Evolutionary conservation across 495 filamentous ascomycete species (phyloP), one percentile per base, ranked within the genome.

Genomic region (Penicillium chermesinum): DNA sequence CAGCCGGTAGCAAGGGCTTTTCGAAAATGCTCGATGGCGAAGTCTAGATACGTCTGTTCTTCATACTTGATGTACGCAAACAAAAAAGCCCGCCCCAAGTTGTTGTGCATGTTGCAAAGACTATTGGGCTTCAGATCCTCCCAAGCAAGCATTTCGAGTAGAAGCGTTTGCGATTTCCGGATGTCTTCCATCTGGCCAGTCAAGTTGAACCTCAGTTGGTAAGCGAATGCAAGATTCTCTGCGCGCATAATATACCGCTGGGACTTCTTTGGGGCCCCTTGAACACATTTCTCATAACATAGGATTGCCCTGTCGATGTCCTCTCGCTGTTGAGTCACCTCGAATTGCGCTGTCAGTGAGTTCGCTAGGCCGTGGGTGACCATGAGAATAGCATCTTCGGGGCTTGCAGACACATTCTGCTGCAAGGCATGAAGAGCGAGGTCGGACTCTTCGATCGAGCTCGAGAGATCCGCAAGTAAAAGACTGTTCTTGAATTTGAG

Each of bases 301-400:
- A 12, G n/a, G 14, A 46, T 46, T 14, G 43, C 43, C n/a, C 32
- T 32, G 43, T 46, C 43, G 21, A 46, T 46, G 17, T 46, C 43
- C 36, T 36, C 27, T 36, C 36, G 43, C 32, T 46, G 43, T 20
- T 46, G 27, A 18, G 43, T 46, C 15, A 46, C 32, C 32, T 46
- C 43, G 12, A 46, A 46, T 21, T 46, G 43, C 6, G 43, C 43
- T 17, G 32, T 46, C 14, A 46, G 32, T 14, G 43, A 36, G 17
- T 35, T 46, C 6, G 43, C 43, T n/a, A 46, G 30, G 5, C 43
- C 43, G n/a, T 46, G 43, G 2, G 43, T 27, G 5, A 46, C 17
- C 43, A 46, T 46, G 12, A 46, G n/a, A 9, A 4, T 34, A 2
- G 15, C 25, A 10, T 22, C 35, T 13, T 34, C 12, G n/a, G 43